These are phyloP conservation scores for Peterozyma toletana DNA, from an alignment of 805 yeast genomes.

Conservation along the genomic window DNA sequence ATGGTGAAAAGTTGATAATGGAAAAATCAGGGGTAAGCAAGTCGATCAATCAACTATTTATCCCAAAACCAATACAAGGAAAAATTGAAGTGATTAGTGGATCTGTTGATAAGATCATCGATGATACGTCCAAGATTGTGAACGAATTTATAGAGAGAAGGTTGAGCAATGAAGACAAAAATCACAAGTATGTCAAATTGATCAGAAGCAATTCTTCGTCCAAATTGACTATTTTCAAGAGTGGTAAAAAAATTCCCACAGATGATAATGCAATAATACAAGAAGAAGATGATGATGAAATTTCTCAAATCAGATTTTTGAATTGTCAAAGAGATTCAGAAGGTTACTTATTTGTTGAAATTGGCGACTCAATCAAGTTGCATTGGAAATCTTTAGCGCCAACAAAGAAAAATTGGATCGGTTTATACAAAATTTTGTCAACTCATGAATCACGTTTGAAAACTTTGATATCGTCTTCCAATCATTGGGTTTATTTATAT, in stretches of 20 bases:
- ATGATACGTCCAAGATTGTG: constrained; percentile 32
- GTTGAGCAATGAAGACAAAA: constrained; percentile 6
- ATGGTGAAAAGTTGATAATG: constrained; percentile 58
- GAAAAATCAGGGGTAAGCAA: constrained; percentile 41
- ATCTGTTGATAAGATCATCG: constrained; percentile 29
- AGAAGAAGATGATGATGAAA: constrained; percentile 20
- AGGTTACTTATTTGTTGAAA: constrained; percentile 19
- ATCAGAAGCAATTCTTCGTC: constrained; percentile 12
- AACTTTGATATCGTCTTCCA: constrained; percentile 55
- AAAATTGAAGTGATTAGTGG: constrained; percentile 17
- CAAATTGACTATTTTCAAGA: constrained; percentile 6
- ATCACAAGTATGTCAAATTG: constrained; percentile 5
- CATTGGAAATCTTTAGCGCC: constrained; percentile 44
- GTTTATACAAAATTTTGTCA: constrained; percentile 57
- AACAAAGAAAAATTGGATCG: constrained; percentile 64
- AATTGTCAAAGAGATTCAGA: constrained; percentile 11
- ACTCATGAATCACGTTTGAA: constrained; percentile 47
- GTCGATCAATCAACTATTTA: constrained; percentile 19
- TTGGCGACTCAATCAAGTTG: constrained; percentile 50
- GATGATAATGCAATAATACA: constrained; percentile 21
- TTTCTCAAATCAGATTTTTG: constrained; percentile 18
- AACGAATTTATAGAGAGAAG: constrained; percentile 32
- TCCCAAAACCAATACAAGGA: constrained; percentile 12
- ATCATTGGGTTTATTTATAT: constrained; percentile 55
- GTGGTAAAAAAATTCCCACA: constrained; percentile 7